Conservation (phyloP, 108 stramenopile genomes). For the Cyclostephanos tholiformis region DNA sequence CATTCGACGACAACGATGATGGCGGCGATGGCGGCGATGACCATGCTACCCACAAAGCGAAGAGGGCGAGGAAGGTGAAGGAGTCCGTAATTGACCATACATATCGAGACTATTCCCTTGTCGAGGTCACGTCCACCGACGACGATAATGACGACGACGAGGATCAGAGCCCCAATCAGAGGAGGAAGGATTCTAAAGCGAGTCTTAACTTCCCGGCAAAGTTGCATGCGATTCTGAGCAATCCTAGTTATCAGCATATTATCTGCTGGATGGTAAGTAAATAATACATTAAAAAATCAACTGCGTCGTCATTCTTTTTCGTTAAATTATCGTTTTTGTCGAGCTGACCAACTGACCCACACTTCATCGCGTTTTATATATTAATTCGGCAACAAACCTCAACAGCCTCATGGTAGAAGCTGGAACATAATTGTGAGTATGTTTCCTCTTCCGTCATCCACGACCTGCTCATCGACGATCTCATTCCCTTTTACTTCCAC, state of each 20-base stretch:
- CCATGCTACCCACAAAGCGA: background rate
- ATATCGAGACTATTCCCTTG: constrained; percentile 33
- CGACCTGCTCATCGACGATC: background rate
- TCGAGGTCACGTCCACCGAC: background rate
- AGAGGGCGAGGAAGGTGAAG: constrained; percentile 13
- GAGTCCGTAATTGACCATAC: constrained; percentile 30
- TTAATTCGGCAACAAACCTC: background rate
- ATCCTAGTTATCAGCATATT: constrained; percentile 56
- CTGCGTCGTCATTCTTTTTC: background rate
- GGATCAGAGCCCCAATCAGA: background rate
- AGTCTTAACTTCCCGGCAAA: constrained; percentile 53
- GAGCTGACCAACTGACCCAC: background rate
- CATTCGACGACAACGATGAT: no score
- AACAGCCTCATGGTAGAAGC: constrained; percentile 25
- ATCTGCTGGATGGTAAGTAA: constrained; percentile 53
- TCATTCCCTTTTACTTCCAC: background rate
- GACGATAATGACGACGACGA: background rate
- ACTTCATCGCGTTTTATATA: background rate
- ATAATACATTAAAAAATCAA: background rate
- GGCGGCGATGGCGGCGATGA: background rate
- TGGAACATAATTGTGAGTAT: constrained; percentile 25
- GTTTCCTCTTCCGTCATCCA: background rate
- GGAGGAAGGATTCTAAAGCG: constrained; percentile 1
- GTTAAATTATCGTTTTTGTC: background rate
- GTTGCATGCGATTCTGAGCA: constrained; percentile 58